Evolutionary conservation across 1,284 basidiomycete genomes (phyloP).

Genomic region (Trichosporon sp.): DNA sequence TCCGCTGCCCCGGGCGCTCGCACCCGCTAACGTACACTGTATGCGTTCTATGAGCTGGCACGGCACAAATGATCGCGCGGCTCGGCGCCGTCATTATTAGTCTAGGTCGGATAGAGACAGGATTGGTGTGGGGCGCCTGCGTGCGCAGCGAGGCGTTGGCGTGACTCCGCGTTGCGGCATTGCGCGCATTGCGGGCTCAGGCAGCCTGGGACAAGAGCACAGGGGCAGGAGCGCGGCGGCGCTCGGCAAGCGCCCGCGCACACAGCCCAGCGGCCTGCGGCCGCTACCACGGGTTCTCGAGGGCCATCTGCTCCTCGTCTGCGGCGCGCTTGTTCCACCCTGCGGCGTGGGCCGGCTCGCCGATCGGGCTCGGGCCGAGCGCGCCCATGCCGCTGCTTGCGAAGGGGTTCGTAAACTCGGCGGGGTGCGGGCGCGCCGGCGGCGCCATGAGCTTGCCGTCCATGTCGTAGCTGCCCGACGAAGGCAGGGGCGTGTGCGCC

Average conservation of each 20-base stretch:
- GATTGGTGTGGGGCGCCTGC: too few species aligned
- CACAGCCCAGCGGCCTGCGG: too few species aligned
- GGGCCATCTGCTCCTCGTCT: conserved; percentile 25
- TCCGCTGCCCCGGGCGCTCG: too few species aligned
- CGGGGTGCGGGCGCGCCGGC: conserved; percentile 44
- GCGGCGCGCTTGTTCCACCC: conserved; percentile 6
- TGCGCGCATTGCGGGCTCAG: too few species aligned
- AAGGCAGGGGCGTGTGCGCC: conserved; percentile 9
- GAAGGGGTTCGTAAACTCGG: conserved; percentile 28
- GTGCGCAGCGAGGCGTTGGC: too few species aligned
- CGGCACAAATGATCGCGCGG: neutral
- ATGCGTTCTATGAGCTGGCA: neutral
- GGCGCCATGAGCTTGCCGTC: conserved; percentile 30
- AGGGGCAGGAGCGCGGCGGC: too few species aligned
- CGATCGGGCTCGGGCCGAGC: neutral
- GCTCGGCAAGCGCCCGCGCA: too few species aligned
- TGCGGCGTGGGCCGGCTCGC: conserved; percentile 2
- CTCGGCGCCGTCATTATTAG: neutral
- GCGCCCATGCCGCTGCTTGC: neutral
- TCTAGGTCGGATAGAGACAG: neutral
- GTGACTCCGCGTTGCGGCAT: too few species aligned
- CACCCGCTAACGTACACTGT: neutral
- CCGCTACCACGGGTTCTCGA: conserved; percentile 33
- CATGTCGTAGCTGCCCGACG: conserved; percentile 12
- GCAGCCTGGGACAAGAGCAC: too few species aligned